Conservation (phyloP, 805 yeast genomes). For the Candida taoyuanica region DNA sequence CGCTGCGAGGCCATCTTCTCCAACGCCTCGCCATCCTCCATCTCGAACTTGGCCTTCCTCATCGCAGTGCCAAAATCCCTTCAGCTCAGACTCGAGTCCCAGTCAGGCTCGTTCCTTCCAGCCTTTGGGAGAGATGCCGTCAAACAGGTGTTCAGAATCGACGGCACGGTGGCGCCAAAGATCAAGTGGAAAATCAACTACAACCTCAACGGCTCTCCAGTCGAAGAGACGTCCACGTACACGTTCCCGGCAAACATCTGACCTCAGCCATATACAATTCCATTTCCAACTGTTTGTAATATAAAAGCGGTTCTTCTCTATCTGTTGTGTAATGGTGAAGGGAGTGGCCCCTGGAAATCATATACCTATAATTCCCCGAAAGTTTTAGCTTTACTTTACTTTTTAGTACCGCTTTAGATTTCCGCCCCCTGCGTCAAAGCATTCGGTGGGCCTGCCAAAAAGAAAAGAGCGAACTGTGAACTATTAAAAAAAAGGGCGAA, state of each 20-base stretch:
- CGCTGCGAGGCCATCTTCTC: conserved; percentile 47
- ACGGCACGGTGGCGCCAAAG: conserved; percentile 44
- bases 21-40: conserved; percentile 40
- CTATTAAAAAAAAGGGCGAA: too few relatives aligned
- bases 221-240: conserved; percentile 56
- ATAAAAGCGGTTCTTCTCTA: too few relatives aligned
- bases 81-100: conserved; percentile 55
- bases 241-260: conserved; percentile 28
- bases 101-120: conserved; percentile 49
- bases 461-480: too few relatives aligned
- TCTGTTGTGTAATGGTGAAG: too few relatives aligned
- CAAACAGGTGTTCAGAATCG: conserved; percentile 45
- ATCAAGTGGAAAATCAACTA: conserved; percentile 74
- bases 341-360: too few relatives aligned
- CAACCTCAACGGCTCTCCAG: conserved; percentile 39
- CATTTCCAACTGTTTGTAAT: not conserved
- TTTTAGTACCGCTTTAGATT: not conserved
- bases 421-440: too few relatives aligned
- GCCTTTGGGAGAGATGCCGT: conserved; percentile 46
- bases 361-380: too few relatives aligned
- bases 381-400: too few relatives aligned
- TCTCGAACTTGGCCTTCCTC: conserved; percentile 51
- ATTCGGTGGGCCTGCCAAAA: too few relatives aligned
- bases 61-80: conserved; percentile 69
- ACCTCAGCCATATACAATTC: not conserved